These are phyloP conservation scores for Coniochaeta sp. DNA, from an alignment of 2,329 filamentous ascomycete species.

Conservation along the genomic window DNA sequence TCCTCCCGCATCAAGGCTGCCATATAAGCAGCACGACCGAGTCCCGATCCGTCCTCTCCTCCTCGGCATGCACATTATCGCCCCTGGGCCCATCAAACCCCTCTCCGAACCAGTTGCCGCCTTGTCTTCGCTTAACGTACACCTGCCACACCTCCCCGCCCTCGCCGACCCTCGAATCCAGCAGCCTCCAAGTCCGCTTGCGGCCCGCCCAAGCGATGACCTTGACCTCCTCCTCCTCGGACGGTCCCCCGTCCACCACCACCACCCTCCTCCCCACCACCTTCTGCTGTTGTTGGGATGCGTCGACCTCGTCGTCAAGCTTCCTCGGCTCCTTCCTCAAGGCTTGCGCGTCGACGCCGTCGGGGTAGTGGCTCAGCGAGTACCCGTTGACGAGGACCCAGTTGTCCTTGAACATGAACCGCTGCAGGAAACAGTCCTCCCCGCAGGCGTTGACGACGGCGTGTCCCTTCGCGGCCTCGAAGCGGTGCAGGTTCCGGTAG, in stretches of 20 bases:
- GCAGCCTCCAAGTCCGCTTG: conserved; percentile 31
- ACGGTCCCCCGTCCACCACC: conserved; percentile 15
- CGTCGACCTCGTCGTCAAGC: conserved; percentile 4
- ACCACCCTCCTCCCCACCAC: conserved; percentile 20
- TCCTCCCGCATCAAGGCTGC: conserved; percentile 16
- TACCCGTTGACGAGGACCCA: conserved; percentile 42
- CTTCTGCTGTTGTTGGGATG: conserved; percentile 4
- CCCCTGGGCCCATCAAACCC: conserved; percentile 11
- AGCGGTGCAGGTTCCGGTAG: conserved; percentile 27
- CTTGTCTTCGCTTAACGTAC: conserved; percentile 28
- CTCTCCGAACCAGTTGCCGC: conserved; percentile 10
- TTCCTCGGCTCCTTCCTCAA: conserved; percentile 5
- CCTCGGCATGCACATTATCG: conserved; percentile 15
- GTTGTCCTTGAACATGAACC: conserved; percentile 35
- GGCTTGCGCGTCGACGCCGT: conserved; percentile 21
- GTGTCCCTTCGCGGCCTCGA: conserved; percentile 33
- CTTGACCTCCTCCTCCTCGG: conserved; percentile 17
- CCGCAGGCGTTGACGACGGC: conserved; percentile 34
- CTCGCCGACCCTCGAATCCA: conserved; percentile 28
- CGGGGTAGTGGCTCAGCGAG: conserved; percentile 34
- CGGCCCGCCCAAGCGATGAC: conserved; percentile 27
- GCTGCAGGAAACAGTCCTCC: conserved; percentile 39
- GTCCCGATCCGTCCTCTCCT: conserved; percentile 23
- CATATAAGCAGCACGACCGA: conserved; percentile 34
- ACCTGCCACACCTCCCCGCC: conserved; percentile 38